phyloP scores from a whole-genome alignment of 176 grass and related monocot species.

The Sorghum bicolor region DNA sequence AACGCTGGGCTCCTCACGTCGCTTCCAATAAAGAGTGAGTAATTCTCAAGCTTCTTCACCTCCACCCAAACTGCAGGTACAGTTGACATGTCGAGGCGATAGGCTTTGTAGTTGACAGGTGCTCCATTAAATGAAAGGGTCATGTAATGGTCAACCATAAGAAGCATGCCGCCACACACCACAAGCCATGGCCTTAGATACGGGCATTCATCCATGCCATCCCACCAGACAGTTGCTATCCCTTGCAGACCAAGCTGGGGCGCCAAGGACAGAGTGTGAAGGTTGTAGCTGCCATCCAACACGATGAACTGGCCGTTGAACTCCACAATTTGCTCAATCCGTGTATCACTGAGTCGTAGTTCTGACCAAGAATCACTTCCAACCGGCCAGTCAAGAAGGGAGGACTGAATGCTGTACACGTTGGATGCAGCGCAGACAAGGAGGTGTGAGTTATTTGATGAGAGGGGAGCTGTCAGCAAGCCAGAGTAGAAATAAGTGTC shows the following conservation, averaged over 20 bases:
- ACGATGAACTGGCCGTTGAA: conserved; percentile 39
- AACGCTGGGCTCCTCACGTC: neutral
- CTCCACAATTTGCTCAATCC: conserved; percentile 28
- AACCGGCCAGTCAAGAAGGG: conserved; percentile 35
- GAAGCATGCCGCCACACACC: conserved; percentile 41
- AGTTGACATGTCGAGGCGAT: conserved; percentile 28
- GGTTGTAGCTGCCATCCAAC: neutral
- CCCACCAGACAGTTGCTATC: neutral
- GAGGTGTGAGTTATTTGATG: conserved; percentile 37
- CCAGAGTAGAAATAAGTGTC: neutral
- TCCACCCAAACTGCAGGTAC: conserved; percentile 23
- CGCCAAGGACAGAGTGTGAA: conserved; percentile 33
- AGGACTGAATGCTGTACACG: neutral
- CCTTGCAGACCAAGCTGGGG: conserved; percentile 18
- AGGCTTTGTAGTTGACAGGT: neutral
- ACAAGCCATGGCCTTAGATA: conserved; percentile 17
- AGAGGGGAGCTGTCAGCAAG: conserved; percentile 43
- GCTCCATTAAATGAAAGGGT: neutral
- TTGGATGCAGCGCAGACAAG: conserved; percentile 10
- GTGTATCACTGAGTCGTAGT: neutral
- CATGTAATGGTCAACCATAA: conserved; percentile 15
- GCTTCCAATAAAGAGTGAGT: conserved; percentile 33
- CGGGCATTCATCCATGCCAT: neutral
- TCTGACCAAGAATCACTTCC: conserved; percentile 21
- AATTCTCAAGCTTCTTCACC: conserved; percentile 33